These are phyloP conservation scores for Phytopythium delawarense DNA, from an alignment of 352 stramenopile genomes.

Conservation along the genomic window DNA sequence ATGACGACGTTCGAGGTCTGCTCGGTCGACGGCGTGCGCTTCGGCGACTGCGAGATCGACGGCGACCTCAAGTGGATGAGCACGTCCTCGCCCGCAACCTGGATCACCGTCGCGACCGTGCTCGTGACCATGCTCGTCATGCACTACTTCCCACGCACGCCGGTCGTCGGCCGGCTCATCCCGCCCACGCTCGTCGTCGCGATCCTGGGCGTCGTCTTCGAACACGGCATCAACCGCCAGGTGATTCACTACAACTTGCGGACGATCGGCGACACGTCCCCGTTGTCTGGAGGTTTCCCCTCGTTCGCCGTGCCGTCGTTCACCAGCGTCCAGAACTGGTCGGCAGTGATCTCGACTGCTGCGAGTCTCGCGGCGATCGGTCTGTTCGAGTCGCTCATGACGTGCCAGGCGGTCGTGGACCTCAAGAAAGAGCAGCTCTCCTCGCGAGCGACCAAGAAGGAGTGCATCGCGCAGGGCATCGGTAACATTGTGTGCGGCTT, in stretches of 20 bases:
- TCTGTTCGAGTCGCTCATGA: slow-evolving; percentile 94
- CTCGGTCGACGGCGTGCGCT: slow-evolving; percentile 40
- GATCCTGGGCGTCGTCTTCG: slow-evolving; percentile 72
- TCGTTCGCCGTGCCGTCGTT: slow-evolving; percentile 51
- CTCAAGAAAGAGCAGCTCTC: slow-evolving; percentile 76
- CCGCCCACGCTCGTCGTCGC: slow-evolving; percentile 80
- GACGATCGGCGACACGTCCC: slow-evolving; percentile 72
- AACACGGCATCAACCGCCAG: slow-evolving; percentile 84
- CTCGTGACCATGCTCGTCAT: slow-evolving; percentile 85
- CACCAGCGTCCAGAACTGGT: slow-evolving; percentile 46
- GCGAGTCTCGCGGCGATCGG: slow-evolving; percentile 89
- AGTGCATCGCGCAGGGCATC: slow-evolving; percentile 87
- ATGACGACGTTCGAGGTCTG: slow-evolving; percentile 89
- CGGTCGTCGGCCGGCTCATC: slow-evolving; percentile 56
- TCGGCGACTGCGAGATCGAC: slow-evolving; percentile 72
- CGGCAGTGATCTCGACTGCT: slow-evolving; percentile 80
- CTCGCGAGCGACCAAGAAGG: slow-evolving; percentile 51
- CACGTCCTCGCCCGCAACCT: slow-evolving; percentile 39
- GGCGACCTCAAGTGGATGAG: slow-evolving; percentile 77
- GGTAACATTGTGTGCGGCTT: slow-evolving; percentile 91
- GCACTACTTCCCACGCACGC: slow-evolving; percentile 69
- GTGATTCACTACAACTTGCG: slow-evolving; percentile 72
- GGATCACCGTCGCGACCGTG: slow-evolving; percentile 68
- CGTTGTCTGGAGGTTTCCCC: slow-evolving; percentile 43
- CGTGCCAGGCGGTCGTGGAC: slow-evolving; percentile 91